Base-by-base conservation (phyloP, 805 yeast genomes). In the Hyphopichia homilentoma region DNA sequence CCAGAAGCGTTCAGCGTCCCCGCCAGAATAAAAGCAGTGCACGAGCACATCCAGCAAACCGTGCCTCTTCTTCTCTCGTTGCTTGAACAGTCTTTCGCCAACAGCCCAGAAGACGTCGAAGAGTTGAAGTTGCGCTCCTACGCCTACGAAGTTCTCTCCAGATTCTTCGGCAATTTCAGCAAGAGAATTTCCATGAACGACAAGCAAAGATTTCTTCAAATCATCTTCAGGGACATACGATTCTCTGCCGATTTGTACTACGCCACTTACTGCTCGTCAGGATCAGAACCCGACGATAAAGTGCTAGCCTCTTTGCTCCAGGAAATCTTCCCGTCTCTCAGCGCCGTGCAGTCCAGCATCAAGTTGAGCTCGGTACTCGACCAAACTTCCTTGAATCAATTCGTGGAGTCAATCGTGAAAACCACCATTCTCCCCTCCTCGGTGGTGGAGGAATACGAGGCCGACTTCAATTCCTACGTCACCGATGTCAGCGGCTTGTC, bases 401-500 rank as follows among this genome's bases (percentile, higher is more conserved):
- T 50, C 30, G 30, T 42, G 2, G 47, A 54, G 6, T 35, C 62
- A n/a, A 43, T 77, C 5, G 41, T 66, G 1, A 42, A 44, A 3
- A 52, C 73, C 6, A 54, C 77, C 5, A 47, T 55, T 7, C 45
- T 80, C 8, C 68, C 81, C 2, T 36, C 46, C 1, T 69, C 63
- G 4, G 54, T 61, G 0, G 53, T 61, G 19, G 71, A 65, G 21
- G 70, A 68, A 4, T 84, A 81, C 68, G 52, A 56, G 3, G 64
- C 60, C 2, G 89, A 88, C 48, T 73, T 78, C 48, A 86, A 88
- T 47, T 57, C 54, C 3, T 87, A 77, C 52, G 84, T 86, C 5
- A 74, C 88, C 2, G 81, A 77, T 21, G 88, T 84, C 35, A 68
- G 85, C 2, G 96, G 87, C 2, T 66, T 88, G 20, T 60, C 80